Base-by-base conservation (phyloP, 2,329 filamentous ascomycete species). In the Alternaria sp. region DNA sequence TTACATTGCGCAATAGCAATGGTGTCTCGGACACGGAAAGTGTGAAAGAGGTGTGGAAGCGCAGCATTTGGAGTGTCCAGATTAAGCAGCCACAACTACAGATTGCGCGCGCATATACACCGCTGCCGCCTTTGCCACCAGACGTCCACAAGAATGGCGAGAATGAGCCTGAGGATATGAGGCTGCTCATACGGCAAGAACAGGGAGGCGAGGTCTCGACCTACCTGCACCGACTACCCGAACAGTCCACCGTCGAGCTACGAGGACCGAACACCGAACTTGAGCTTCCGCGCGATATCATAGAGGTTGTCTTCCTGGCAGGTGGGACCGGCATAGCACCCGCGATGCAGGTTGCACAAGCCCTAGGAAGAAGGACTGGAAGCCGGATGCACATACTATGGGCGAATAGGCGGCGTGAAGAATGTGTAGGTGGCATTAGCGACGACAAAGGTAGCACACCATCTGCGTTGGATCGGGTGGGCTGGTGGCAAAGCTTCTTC, bases 71-170 rank as follows among this genome's bases (percentile, higher is more conserved):
- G 91, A 93, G 91, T 66, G 90, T 98, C 32, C 91, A 97, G 82
- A 89, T 97, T 75, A 97, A 97, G 82, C 96, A 98, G 81, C 96
- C 96, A 3, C 90, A 97, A 78, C 82, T 98, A 61, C 94, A 97
- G 81, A 97, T 99, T 71, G 92, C 93, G 46, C 84, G 96, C 65
- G 90, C 93, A 61, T 99, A 99, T 80, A 98, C 96, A 5, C 93
- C 95, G 1, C 83, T 99, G 0, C 95, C 93, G 0, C 86, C 88
- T 3, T 78, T 30, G 68, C 77, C 32, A 81, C 84, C 44, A 77
- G 60, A 47, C 36, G 36, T 40, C n/a, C 65, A 63, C 30, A 60
- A 57, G 30, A 65, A 65, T 23, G 67, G 68, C 8, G 69, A 70
- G 8, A 75, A 80, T 30, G 70, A 73, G 25, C 66, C 76, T 6